These are phyloP conservation scores for Acanthamoeba lugdunensis DNA, from an alignment of 208 protist genomes.

Conservation along the genomic window DNA sequence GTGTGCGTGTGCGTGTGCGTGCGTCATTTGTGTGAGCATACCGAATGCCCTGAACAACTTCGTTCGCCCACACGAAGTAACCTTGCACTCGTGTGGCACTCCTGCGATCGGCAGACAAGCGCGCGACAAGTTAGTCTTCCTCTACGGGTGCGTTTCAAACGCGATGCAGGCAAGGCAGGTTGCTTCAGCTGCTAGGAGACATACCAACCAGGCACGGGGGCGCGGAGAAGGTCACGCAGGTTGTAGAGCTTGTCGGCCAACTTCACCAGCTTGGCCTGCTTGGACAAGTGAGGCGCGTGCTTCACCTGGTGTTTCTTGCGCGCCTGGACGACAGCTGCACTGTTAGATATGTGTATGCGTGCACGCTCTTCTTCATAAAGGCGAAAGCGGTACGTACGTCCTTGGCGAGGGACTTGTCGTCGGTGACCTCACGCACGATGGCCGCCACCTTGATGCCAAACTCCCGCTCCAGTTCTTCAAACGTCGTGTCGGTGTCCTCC, in stretches of 20 bases:
- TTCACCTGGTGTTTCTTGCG: conserved; percentile 77
- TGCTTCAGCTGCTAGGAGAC: not conserved
- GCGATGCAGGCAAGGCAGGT: not conserved
- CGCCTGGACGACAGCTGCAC: not conserved
- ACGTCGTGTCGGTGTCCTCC: conserved; percentile 77
- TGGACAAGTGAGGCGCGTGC: conserved; percentile 75
- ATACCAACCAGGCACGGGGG: conserved; percentile 57
- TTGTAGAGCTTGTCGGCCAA: conserved; percentile 81
- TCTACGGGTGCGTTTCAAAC: not conserved
- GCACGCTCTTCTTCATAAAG: too few species aligned
- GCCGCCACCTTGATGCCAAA: conserved; percentile 73
- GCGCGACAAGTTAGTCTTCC: not conserved
- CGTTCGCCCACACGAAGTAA: conserved; percentile 81
- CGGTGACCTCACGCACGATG: conserved; percentile 80
- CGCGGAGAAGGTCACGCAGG: conserved; percentile 67
- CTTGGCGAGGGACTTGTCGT: conserved; percentile 79
- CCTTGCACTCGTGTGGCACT: conserved; percentile 72
- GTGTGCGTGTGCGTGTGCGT: too few species aligned
- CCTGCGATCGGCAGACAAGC: conserved; percentile 34
- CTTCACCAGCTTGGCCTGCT: conserved; percentile 78
- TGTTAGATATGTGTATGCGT: too few species aligned
- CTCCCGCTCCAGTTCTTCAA: conserved; percentile 71
- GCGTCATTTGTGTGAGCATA: too few species aligned
- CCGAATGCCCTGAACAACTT: not conserved
- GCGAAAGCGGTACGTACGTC: too few species aligned